Conservation (phyloP, 768 basidiomycete species). For the Lactifluus subvellereus region DNA sequence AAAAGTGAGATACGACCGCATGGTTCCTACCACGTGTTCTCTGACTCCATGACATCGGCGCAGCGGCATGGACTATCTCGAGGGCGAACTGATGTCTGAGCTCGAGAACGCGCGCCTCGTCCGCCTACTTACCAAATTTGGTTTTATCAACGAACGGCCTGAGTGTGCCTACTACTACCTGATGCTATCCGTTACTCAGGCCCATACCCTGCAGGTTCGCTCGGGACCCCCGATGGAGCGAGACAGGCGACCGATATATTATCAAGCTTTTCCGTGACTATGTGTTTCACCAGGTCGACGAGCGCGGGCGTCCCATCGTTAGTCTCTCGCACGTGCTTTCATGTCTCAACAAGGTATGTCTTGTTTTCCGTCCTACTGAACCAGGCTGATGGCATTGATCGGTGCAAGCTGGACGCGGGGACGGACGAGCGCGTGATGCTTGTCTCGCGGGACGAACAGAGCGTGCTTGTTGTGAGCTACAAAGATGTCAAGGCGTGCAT, state of each 20-base stretch:
- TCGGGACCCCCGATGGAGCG: conserved; percentile 95
- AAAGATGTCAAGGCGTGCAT: conserved; percentile 85
- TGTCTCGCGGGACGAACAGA: conserved; percentile 91
- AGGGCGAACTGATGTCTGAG: conserved; percentile 79
- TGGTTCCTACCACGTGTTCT: conserved; percentile 2
- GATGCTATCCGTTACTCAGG: neutral
- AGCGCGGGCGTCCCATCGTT: conserved; percentile 80
- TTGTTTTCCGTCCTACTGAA: neutral
- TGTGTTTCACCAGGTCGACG: conserved; percentile 96
- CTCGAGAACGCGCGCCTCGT: conserved; percentile 92
- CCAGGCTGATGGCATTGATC: neutral
- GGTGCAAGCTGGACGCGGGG: conserved; percentile 79
- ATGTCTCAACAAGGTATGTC: conserved; percentile 84
- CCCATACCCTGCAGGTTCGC: conserved; percentile 58
- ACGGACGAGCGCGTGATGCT: conserved; percentile 94
- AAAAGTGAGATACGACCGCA: conserved; percentile 46
- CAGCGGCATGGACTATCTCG: conserved; percentile 77
- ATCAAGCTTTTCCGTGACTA: conserved; percentile 98
- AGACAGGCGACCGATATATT: conserved; percentile 96
- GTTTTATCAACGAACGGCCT: conserved; percentile 98
- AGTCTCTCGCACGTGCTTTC: conserved; percentile 88
- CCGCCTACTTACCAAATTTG: conserved; percentile 85
- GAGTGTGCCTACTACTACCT: conserved; percentile 56
- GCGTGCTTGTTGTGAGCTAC: conserved; percentile 89
- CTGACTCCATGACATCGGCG: neutral